Conservation (phyloP, 2,329 filamentous ascomycete species). For the Annulohypoxylon truncatum region DNA sequence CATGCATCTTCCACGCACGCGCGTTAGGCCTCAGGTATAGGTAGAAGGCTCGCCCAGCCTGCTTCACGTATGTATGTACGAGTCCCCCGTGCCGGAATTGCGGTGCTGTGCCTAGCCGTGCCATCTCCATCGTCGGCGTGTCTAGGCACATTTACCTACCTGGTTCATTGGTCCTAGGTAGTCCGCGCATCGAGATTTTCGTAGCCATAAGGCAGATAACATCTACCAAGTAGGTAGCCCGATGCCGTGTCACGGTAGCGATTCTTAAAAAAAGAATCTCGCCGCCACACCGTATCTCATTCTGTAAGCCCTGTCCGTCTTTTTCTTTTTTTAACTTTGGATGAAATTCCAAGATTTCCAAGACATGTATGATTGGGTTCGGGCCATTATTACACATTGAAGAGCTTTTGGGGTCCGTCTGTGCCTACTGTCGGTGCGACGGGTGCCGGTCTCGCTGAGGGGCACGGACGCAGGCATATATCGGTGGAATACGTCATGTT, state of each 20-base stretch:
- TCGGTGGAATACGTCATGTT: constrained; percentile 25
- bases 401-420: background rate
- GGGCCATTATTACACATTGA: constrained; percentile 1
- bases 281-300: background rate
- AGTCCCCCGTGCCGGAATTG: constrained; percentile 24
- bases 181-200: background rate
- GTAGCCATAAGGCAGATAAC: background rate
- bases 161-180: background rate
- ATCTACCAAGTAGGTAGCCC: background rate
- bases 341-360: background rate
- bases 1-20: constrained; percentile 35
- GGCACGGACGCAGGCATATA: constrained; percentile 19
- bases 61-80: constrained; percentile 19
- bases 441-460: constrained; percentile 12
- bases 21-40: constrained; percentile 12
- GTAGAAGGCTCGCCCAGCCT: background rate
- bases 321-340: constrained; percentile 14
- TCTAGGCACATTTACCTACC: background rate
- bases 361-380: background rate
- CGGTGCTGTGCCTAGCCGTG: constrained; percentile 31
- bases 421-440: constrained; percentile 7
- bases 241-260: constrained; percentile 13
- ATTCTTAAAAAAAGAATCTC: constrained; percentile 31
- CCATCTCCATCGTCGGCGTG: constrained; percentile 7
- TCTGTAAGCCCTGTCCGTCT: background rate